Base-by-base conservation (phyloP, 768 basidiomycete species). In the Rhizopogon salebrosus region DNA sequence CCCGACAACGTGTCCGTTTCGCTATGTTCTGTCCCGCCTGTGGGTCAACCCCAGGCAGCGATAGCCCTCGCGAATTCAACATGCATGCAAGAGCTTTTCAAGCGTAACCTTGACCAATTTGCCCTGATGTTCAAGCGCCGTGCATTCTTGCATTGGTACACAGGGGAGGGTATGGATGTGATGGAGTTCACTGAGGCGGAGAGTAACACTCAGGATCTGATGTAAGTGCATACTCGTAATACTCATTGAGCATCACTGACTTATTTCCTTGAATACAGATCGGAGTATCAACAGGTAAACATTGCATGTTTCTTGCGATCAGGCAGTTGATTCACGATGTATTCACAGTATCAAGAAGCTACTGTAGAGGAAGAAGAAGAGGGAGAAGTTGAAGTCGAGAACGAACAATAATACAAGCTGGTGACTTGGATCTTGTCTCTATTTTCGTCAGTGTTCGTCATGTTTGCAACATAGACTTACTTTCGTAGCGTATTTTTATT, bases 121-220 rank as follows among this genome's bases (percentile, higher is more conserved):
- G 56, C 80, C 0, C 70, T 76, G 4, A 93, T 95, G 89, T 94
- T 80, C 71, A 89, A 87, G 65, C 80, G 92, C 27, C 76, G 78
- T 41, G 93, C 93, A 5, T 95, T 90, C 77, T 69, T 95, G 53
- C 91, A 94, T 65, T 93, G 91, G 89, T 94, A 92, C 66, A 88
- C 84, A 8, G 87, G 83, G 11, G 92, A 95, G 67, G 92, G 92
- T 39, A 94, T 95, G 93, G 93, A 94, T 64, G 64, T 79, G 16
- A 71, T 76, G 79, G 81, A 93, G 69, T 92, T 93, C 68, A 79
- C 87, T 0, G 91, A 93, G 67, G 91, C 92, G 0, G 90, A 92
- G 72, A 92, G 87, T 63, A 92, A 92, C 64, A 73, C 80, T 2
- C 78, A 76, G 3, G 92, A 93, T 71, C 67, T 93, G 43, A 85